Evolutionary conservation across 2,329 filamentous ascomycete species (phyloP).

Genomic region (Sclerotinia nivalis): DNA sequence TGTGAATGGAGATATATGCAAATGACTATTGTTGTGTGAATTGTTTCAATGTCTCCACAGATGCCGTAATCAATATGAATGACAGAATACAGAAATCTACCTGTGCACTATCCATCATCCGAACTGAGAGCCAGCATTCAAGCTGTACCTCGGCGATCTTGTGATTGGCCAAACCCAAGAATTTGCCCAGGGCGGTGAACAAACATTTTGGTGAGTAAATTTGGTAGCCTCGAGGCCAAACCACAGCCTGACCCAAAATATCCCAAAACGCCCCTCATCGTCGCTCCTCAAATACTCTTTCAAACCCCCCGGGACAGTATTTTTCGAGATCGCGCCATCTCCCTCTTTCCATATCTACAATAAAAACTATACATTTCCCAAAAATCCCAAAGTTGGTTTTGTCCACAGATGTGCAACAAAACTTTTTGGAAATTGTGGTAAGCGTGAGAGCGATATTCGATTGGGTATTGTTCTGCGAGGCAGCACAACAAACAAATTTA

Average conservation of each 20-base stretch:
- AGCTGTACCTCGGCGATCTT: conserved; percentile 1
- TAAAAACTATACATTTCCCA: background rate
- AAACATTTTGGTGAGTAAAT: background rate
- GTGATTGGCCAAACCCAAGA: background rate
- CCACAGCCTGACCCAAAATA: conserved; percentile 1
- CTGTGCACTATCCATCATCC: background rate
- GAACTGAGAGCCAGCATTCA: background rate
- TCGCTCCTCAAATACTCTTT: background rate
- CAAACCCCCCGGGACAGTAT: background rate
- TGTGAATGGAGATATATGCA: background rate
- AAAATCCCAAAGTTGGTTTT: background rate
- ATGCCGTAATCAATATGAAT: background rate
- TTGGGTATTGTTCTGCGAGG: background rate
- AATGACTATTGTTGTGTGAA: background rate
- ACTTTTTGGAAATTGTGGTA: background rate
- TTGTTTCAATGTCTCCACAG: background rate
- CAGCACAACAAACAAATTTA: background rate
- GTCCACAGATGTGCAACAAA: background rate
- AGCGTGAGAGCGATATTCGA: background rate
- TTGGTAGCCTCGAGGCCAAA: background rate
- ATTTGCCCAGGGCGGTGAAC: conserved; percentile 5
- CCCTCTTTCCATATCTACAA: background rate
- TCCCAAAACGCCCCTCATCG: background rate
- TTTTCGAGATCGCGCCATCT: background rate
- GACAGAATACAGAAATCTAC: background rate